Conservation (phyloP, 352 stramenopile species). For the Pythium apleroticum region DNA sequence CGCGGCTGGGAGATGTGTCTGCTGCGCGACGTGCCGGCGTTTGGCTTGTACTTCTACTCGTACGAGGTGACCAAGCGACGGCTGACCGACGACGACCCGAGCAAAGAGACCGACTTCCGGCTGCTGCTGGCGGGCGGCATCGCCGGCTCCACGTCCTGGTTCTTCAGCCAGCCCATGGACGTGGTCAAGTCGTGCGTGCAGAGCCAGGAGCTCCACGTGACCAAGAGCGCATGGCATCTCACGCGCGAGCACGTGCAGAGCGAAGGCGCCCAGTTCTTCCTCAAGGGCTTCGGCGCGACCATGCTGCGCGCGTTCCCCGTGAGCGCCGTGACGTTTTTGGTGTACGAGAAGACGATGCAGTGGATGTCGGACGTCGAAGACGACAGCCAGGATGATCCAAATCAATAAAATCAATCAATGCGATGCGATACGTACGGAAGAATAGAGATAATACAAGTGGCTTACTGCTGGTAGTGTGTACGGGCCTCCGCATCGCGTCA, state of each 20-base stretch:
- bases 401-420: slow-evolving; percentile 6
- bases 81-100: slow-evolving; percentile 48
- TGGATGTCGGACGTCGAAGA: slow-evolving; percentile 50
- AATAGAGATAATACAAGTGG: not conserved
- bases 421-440: not conserved
- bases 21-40: slow-evolving; percentile 74
- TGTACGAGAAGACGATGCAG: slow-evolving; percentile 85
- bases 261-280: slow-evolving; percentile 68
- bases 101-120: slow-evolving; percentile 66
- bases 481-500: slow-evolving; percentile 2
- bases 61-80: slow-evolving; percentile 70
- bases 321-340: slow-evolving; percentile 82
- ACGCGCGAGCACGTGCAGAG: slow-evolving; percentile 41
- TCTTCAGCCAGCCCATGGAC: slow-evolving; percentile 81
- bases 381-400: not conserved
- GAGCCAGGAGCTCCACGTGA: slow-evolving; percentile 51
- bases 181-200: slow-evolving; percentile 91
- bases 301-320: slow-evolving; percentile 83
- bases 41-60: slow-evolving; percentile 79
- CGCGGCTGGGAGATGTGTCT: slow-evolving; percentile 70
- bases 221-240: slow-evolving; percentile 48
- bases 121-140: slow-evolving; percentile 75
- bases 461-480: not conserved
- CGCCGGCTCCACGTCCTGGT: slow-evolving; percentile 77
- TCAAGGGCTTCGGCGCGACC: slow-evolving; percentile 79